phyloP scores from a whole-genome alignment of 805 yeast genomes.

The Sungouiozyma intestinalis region DNA sequence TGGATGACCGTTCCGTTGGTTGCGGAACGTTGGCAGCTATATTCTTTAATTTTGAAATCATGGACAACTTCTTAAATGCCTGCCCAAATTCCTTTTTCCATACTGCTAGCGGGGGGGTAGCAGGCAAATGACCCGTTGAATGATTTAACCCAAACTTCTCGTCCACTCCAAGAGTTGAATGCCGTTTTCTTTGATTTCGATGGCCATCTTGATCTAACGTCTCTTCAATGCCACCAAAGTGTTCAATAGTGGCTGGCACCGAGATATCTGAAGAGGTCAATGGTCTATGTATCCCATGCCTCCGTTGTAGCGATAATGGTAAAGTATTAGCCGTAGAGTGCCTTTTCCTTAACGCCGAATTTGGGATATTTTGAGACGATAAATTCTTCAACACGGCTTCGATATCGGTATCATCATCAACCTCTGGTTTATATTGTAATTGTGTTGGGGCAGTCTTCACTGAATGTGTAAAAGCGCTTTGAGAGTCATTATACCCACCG shows the following conservation, averaged over 20 bases:
- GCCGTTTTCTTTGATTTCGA: background rate
- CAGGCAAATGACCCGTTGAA: background rate
- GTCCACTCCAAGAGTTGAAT: background rate
- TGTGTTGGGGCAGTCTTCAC: background rate
- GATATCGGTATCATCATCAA: constrained; percentile 7
- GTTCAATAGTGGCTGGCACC: background rate
- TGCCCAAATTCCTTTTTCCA: constrained; percentile 25
- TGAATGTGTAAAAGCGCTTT: background rate
- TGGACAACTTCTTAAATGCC: constrained; percentile 18
- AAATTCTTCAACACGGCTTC: constrained; percentile 25
- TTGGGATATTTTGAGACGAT: constrained; percentile 24
- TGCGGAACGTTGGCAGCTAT: background rate
- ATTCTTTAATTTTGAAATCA: constrained; percentile 11
- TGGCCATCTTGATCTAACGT: background rate
- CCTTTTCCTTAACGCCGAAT: constrained; percentile 12
- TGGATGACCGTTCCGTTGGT: background rate
- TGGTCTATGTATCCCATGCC: background rate
- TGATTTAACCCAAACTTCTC: constrained; percentile 2
- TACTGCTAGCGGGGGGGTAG: constrained; percentile 1
- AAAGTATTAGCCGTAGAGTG: background rate
- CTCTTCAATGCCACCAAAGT: background rate
- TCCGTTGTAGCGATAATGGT: background rate
- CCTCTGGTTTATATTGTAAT: background rate
- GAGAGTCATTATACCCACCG: background rate
- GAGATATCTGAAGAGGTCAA: background rate